These are phyloP conservation scores for Emergomyces orientalis DNA, from an alignment of 2,329 filamentous ascomycete species.

Conservation along the genomic window DNA sequence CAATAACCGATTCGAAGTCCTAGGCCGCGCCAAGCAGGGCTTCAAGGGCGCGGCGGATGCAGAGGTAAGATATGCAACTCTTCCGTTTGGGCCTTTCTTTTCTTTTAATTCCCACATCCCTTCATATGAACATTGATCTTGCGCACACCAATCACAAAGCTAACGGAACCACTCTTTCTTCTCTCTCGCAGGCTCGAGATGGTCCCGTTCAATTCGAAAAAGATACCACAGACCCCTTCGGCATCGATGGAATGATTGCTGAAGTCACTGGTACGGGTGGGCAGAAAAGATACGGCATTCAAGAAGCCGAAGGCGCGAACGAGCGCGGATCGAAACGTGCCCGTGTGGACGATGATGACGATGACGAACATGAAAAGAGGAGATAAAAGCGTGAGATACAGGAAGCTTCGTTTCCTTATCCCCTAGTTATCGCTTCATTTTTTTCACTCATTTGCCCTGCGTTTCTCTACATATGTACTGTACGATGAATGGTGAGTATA, in stretches of 20 bases:
- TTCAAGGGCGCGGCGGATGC: slow-evolving; percentile 77
- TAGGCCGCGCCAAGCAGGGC: slow-evolving; percentile 72
- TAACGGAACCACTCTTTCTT: slow-evolving; percentile 3
- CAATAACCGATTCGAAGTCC: slow-evolving; percentile 73
- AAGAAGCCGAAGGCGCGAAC: slow-evolving; percentile 29
- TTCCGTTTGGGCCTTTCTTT: background rate
- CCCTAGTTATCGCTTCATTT: background rate
- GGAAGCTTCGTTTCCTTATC: too few relatives aligned
- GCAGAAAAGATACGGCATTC: slow-evolving; percentile 38
- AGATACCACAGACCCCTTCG: slow-evolving; percentile 77
- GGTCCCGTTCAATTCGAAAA: slow-evolving; percentile 96
- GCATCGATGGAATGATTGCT: slow-evolving; percentile 85
- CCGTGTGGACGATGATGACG: slow-evolving; percentile 61
- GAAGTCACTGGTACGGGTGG: slow-evolving; percentile 58
- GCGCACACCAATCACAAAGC: background rate
- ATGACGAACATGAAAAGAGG: slow-evolving; percentile 12
- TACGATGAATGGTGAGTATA: too few relatives aligned
- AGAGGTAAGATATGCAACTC: slow-evolving; percentile 48
- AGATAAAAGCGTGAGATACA: slow-evolving; percentile 7
- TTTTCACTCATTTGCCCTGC: background rate
- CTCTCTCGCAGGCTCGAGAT: slow-evolving; percentile 53
- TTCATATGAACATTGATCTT: background rate
- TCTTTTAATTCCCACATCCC: slow-evolving; percentile 24
- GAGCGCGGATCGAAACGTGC: slow-evolving; percentile 55
- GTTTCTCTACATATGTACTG: background rate